Conservation (phyloP, 129 eudicot genomes). For the Centella asiatica region DNA sequence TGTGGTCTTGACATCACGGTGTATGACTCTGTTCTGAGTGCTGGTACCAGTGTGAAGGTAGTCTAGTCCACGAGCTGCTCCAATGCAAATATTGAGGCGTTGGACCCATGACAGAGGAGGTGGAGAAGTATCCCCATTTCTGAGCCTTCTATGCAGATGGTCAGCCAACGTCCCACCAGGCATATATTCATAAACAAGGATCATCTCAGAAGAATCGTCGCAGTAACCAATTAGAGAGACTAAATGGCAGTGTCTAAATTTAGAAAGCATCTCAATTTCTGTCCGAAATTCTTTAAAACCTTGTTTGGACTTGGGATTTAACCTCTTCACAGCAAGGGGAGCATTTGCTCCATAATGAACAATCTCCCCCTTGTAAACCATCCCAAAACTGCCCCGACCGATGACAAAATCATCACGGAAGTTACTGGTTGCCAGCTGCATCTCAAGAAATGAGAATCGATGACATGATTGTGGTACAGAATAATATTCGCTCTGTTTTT, state of each 20-base stretch:
- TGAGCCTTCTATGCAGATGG: neutral
- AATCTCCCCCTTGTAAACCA: slow-evolving; percentile 1
- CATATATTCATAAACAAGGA: slow-evolving; percentile 1
- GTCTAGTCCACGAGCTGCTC: slow-evolving; percentile 8
- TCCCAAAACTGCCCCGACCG: neutral
- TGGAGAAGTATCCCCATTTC: neutral
- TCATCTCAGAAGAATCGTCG: slow-evolving; percentile 2
- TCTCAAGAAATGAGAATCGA: slow-evolving; percentile 3
- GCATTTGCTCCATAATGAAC: neutral
- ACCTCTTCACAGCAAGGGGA: neutral
- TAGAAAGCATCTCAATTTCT: slow-evolving; percentile 5
- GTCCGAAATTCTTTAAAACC: neutral
- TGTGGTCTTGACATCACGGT: slow-evolving; percentile 6
- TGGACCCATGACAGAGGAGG: slow-evolving; percentile 4
- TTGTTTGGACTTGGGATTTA: neutral
- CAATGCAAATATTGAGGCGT: slow-evolving; percentile 7
- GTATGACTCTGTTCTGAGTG: neutral
- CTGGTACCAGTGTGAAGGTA: slow-evolving; percentile 6
- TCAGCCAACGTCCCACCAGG: neutral
- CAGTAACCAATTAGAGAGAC: slow-evolving; percentile 8
- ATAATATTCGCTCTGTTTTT: neutral
- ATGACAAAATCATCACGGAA: neutral
- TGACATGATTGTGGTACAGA: neutral
- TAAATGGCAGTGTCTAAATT: neutral
- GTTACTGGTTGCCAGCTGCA: neutral